These are phyloP conservation scores for Carpinus fangiana DNA, from an alignment of 306 rosid species.

Conservation along the genomic window DNA sequence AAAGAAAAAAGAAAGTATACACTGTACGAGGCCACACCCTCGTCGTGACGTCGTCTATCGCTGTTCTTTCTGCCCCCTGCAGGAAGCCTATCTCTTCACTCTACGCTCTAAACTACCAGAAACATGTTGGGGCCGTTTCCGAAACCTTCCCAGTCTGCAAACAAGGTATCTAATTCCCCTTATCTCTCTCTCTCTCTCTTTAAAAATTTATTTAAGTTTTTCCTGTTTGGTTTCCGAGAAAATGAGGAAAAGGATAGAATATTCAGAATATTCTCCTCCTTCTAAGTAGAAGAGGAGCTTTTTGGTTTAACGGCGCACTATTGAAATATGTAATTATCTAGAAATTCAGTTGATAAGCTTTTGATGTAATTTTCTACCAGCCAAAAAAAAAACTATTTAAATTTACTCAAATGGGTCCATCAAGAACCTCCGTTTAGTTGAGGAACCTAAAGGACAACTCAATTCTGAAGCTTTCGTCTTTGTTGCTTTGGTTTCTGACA, in stretches of 20 bases:
- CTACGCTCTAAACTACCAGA: not conserved
- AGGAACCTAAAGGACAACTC: not conserved
- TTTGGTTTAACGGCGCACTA: not conserved
- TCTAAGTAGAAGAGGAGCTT: not conserved
- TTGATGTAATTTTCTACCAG: not conserved
- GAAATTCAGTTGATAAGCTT: not conserved
- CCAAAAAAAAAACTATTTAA: not conserved
- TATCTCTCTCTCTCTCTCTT: not conserved
- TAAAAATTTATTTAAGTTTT: not conserved
- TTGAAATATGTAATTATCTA: too few species aligned
- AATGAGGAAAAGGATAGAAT: not conserved
- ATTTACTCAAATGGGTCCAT: constrained; percentile 6
- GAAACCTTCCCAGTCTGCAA: constrained; percentile 33
- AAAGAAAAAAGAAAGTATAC: not conserved
- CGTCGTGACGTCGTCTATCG: too few species aligned
- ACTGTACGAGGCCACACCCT: not conserved
- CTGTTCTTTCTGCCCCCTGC: not conserved
- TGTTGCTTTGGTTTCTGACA: not conserved
- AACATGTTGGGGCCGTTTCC: constrained; percentile 48
- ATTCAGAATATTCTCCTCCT: not conserved
- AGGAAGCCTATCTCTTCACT: not conserved
- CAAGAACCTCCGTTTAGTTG: not conserved
- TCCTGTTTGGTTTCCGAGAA: not conserved
- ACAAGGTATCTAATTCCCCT: constrained; percentile 41
- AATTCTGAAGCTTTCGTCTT: not conserved